phyloP scores from a whole-genome alignment of 805 yeast genomes.

The Yarrowia sp. region DNA sequence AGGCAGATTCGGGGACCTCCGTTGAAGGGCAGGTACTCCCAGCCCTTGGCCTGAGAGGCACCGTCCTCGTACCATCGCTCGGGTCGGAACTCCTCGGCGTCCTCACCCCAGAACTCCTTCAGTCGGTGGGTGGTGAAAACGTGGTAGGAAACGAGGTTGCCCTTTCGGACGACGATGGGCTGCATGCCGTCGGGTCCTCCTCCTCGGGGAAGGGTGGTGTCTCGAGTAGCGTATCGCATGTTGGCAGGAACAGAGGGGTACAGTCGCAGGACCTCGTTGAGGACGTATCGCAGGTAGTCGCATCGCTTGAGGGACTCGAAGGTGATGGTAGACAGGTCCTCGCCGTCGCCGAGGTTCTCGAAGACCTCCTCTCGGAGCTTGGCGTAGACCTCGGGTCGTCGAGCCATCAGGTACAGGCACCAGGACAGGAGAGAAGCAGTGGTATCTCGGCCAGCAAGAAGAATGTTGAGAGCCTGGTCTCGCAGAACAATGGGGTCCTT shows the following conservation, averaged over 20 bases:
- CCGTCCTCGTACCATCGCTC: constrained; percentile 48
- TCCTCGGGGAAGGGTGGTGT: constrained; percentile 52
- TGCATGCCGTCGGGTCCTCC: constrained; percentile 46
- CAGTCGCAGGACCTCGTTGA: constrained; percentile 50
- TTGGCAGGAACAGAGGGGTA: constrained; percentile 54
- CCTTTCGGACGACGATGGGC: constrained; percentile 47
- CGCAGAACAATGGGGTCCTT: constrained; percentile 48
- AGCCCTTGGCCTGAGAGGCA: constrained; percentile 39
- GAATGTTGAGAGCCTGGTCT: constrained; percentile 51
- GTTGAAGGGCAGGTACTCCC: constrained; percentile 54
- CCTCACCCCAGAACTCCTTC: constrained; percentile 45
- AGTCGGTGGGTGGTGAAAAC: constrained; percentile 48
- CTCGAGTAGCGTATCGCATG: constrained; percentile 46
- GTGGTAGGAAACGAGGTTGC: constrained; percentile 43
- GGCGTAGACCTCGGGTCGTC: constrained; percentile 38
- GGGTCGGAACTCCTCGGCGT: constrained; percentile 47
- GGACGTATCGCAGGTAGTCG: constrained; percentile 47
- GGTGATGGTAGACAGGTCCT: constrained; percentile 36
- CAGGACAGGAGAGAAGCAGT: constrained; percentile 53
- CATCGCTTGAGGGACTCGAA: constrained; percentile 52
- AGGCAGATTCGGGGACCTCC: constrained; percentile 58
- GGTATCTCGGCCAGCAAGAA: constrained; percentile 56
- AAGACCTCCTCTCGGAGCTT: constrained; percentile 44
- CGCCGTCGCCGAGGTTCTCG: constrained; percentile 40
- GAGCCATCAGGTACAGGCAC: constrained; percentile 46